A percentile compares a stretch with the other conserved stretches of the same genome.
phyloP scores from a whole-genome alignment of 2,329 filamentous ascomycete species.

The Leptodontidium sp. region DNA sequence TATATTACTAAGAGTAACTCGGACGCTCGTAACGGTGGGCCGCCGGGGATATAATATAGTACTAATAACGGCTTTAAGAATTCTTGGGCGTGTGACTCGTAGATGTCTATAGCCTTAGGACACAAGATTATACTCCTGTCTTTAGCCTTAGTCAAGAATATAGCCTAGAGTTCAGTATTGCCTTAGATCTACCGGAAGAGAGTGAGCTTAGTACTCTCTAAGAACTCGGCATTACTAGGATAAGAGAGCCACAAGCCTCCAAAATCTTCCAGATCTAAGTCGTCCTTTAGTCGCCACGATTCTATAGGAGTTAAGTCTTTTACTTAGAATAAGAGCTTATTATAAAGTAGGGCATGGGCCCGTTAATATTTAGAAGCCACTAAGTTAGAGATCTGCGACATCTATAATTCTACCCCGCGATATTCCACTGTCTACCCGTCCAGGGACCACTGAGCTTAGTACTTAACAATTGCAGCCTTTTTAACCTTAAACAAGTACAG shows the following conservation, averaged over 20 bases:
- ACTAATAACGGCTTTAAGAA: conserved; percentile 26
- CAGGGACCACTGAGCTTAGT: no score
- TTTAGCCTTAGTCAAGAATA: conserved; percentile 25
- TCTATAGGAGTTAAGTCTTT: conserved; percentile 23
- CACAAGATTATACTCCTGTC: conserved; percentile 18
- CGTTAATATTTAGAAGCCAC: neutral
- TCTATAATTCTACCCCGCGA: no score
- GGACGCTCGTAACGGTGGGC: no score
- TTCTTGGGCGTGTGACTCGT: conserved; percentile 26
- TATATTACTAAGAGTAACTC: no score
- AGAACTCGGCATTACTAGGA: conserved; percentile 26
- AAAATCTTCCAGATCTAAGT: no score
- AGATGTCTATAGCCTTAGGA: conserved; percentile 24
- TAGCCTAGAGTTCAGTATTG: conserved; percentile 21
- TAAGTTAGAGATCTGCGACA: no score
- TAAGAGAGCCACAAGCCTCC: no score
- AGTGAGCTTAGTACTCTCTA: conserved; percentile 21
- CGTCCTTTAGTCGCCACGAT: conserved; percentile 23
- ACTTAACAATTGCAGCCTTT: no score
- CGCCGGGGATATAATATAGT: no score
- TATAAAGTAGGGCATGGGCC: conserved; percentile 25
- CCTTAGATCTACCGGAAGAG: conserved; percentile 21
- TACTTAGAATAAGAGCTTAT: conserved; percentile 22
- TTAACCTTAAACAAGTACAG: no score
- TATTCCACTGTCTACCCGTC: no score